phyloP scores from a whole-genome alignment of 805 yeast genomes.

The Ogataea nonfermentans region DNA sequence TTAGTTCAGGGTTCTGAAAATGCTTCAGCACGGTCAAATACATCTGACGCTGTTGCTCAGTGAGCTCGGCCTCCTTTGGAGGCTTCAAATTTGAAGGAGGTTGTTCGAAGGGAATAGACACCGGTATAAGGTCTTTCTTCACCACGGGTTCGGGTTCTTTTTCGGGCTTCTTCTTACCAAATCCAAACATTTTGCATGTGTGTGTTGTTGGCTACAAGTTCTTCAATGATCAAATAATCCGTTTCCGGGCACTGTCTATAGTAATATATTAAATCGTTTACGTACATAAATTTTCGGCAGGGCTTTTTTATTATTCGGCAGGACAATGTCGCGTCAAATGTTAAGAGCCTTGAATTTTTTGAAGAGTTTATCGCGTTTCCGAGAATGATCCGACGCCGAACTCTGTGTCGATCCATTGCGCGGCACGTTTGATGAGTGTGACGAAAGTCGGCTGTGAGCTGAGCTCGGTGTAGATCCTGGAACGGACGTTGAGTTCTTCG shows the following conservation, averaged over 20 bases:
- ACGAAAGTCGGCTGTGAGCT: constrained; percentile 6
- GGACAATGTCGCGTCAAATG: constrained; percentile 11
- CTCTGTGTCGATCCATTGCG: constrained; percentile 6
- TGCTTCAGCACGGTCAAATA: constrained; percentile 62
- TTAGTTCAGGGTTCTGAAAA: constrained; percentile 53
- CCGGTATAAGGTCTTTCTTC: constrained; percentile 23
- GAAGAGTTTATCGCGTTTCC: constrained; percentile 24
- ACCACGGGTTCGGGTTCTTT: neutral
- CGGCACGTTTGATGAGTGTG: constrained; percentile 4
- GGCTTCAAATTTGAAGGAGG: constrained; percentile 54
- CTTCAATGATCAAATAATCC: constrained; percentile 1
- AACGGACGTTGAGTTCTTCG: neutral
- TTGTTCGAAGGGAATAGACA: constrained; percentile 49
- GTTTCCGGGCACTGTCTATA: neutral
- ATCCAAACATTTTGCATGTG: constrained; percentile 21
- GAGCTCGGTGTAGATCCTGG: constrained; percentile 10
- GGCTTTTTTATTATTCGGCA: constrained; percentile 3
- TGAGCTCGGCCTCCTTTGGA: constrained; percentile 46
- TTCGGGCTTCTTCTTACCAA: constrained; percentile 27
- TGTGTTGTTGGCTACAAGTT: neutral
- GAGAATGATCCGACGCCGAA: constrained; percentile 12
- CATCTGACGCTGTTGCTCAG: constrained; percentile 54
- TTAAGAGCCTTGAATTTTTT: constrained; percentile 26
- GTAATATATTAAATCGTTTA: neutral
- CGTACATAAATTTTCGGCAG: neutral